Percentiles rank a stretch among this genome's conserved stretches.
Conservation (phyloP, 176 grass and related monocot species). For the Avena eriantha region DNA sequence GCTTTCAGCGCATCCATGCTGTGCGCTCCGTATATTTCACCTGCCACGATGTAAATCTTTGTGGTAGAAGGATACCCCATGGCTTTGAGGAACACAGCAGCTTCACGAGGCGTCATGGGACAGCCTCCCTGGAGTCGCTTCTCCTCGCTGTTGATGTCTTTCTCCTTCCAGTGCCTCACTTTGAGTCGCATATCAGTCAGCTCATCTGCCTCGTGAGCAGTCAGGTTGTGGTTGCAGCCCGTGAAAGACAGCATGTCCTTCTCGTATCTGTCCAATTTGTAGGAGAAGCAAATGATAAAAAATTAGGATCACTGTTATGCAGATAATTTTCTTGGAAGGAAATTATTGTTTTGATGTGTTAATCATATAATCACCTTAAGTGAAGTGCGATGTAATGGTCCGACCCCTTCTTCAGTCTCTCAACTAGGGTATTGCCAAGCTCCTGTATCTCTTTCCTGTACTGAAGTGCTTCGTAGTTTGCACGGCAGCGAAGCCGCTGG, state of each 20-base stretch:
- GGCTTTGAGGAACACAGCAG: slow-evolving; percentile 71
- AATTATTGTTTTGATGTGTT: not conserved
- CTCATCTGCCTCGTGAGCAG: slow-evolving; percentile 55
- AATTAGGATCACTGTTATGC: not conserved
- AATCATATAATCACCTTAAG: slow-evolving; percentile 58
- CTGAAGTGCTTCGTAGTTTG: slow-evolving; percentile 68
- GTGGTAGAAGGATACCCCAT: slow-evolving; percentile 72
- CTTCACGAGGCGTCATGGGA: slow-evolving; percentile 81
- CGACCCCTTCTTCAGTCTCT: slow-evolving; percentile 49
- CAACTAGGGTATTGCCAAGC: slow-evolving; percentile 53
- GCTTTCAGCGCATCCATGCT: slow-evolving; percentile 61
- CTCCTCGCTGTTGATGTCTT: slow-evolving; percentile 67
- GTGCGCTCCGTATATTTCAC: slow-evolving; percentile 62
- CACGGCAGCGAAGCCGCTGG: slow-evolving; percentile 70
- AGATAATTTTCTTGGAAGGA: not conserved
- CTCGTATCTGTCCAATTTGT: slow-evolving; percentile 59
- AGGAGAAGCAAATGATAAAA: not conserved
- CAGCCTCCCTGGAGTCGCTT: slow-evolving; percentile 65
- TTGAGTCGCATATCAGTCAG: slow-evolving; percentile 61
- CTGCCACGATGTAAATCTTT: slow-evolving; percentile 77
- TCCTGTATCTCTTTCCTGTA: slow-evolving; percentile 60
- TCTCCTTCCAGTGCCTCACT: slow-evolving; percentile 82
- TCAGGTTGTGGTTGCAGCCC: slow-evolving; percentile 73
- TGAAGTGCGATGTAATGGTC: slow-evolving; percentile 79
- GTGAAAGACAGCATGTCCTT: slow-evolving; percentile 89